Evolutionary conservation across 148 eudicot genomes (phyloP).

Genomic region (Drosera capensis): DNA sequence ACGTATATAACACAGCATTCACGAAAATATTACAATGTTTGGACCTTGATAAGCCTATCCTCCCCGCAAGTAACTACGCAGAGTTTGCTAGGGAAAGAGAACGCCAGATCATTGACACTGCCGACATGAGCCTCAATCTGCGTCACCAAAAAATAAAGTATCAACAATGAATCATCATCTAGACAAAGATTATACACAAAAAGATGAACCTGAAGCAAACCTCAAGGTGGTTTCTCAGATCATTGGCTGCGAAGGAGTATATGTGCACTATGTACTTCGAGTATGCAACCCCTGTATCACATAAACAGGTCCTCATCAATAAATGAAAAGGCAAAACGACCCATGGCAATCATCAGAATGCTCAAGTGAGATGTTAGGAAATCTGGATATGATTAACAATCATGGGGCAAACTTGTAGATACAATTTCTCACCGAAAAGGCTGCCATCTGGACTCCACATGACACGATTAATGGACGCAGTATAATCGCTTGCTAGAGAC

Average conservation of each 20-base stretch:
- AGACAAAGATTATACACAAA: not conserved
- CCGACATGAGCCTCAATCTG: slow-evolving; percentile 69
- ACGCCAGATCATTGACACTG: slow-evolving; percentile 45
- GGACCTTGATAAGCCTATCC: slow-evolving; percentile 57
- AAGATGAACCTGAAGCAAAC: slow-evolving; percentile 13
- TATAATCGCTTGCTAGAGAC: slow-evolving; percentile 35
- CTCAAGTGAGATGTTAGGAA: no score
- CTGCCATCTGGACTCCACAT: slow-evolving; percentile 68
- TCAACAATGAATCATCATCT: not conserved
- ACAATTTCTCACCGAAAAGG: slow-evolving; percentile 27
- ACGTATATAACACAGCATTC: not conserved
- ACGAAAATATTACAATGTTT: slow-evolving; percentile 2
- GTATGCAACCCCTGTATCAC: slow-evolving; percentile 46
- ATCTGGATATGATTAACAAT: no score
- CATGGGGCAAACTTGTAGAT: not conserved
- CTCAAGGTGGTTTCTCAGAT: slow-evolving; percentile 43
- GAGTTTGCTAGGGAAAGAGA: slow-evolving; percentile 34
- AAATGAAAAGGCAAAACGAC: slow-evolving; percentile 3
- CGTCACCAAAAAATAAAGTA: not conserved
- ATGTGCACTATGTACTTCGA: slow-evolving; percentile 56
- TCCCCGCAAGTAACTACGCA: slow-evolving; percentile 58
- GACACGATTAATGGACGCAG: slow-evolving; percentile 48
- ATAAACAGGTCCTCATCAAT: no score
- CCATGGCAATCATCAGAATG: no score
- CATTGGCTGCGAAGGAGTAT: slow-evolving; percentile 26